Conservation (phyloP, 2,329 filamentous ascomycete species). For the Colletotrichum shisoi region DNA sequence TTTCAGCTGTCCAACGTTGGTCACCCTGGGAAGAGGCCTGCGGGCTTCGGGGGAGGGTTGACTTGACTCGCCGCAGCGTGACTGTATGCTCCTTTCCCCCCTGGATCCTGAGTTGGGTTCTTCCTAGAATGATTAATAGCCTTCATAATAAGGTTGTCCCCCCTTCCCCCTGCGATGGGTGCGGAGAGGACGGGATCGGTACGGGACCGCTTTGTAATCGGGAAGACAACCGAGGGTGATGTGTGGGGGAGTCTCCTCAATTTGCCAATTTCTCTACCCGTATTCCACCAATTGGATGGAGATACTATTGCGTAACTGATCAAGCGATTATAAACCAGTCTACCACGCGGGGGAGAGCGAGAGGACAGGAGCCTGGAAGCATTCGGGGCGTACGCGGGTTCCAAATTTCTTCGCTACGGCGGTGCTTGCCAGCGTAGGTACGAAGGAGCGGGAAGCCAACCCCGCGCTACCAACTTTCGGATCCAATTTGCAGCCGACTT, state of each 20-base stretch:
- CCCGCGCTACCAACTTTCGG: not conserved
- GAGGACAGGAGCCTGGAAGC: not conserved
- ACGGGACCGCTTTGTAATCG: slow-evolving; percentile 9
- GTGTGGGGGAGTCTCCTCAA: slow-evolving; percentile 10
- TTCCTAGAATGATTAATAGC: slow-evolving; percentile 11
- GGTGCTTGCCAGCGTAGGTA: not conserved
- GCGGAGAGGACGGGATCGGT: not conserved
- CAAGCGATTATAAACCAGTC: slow-evolving; percentile 28
- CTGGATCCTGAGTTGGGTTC: not conserved
- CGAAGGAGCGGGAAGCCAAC: not conserved
- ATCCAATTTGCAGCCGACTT: not conserved
- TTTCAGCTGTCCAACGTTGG: slow-evolving; percentile 24
- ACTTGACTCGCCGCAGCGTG: too few species aligned
- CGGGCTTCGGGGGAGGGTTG: too few species aligned
- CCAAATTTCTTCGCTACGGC: not conserved
- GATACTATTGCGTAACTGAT: slow-evolving; percentile 27
- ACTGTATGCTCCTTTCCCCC: not conserved
- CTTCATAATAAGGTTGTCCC: slow-evolving; percentile 29
- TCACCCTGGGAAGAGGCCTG: slow-evolving; percentile 17
- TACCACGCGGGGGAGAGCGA: not conserved
- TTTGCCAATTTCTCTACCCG: not conserved
- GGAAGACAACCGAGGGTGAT: not conserved
- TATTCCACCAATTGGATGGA: slow-evolving; percentile 34
- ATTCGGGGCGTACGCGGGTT: not conserved
- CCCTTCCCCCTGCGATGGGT: not conserved